Base-by-base conservation (phyloP, 306 rosid species). In the Cucurbita ficifolia region DNA sequence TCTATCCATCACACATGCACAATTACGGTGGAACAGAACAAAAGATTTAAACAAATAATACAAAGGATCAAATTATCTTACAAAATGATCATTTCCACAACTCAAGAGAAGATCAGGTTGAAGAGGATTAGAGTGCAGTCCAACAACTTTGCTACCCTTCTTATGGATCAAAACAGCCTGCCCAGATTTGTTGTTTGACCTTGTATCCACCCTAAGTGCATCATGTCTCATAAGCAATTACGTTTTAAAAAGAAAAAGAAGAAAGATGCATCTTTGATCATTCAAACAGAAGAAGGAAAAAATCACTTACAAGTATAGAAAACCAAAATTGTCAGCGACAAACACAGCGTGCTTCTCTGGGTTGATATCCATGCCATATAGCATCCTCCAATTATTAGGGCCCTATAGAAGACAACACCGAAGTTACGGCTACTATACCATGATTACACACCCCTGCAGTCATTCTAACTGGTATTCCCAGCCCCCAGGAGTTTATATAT, bases 361-460 rank as follows among this genome's bases (percentile, higher is more conserved):
- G 88, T 90, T 88, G 60, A 93, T 59, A 82, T 93, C 98, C 98
- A 93, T 93, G 79, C 98, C 98, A 83, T 90, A 90, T 46, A 90
- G 90, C 97, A 93, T 90, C 80, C 84, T 87, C 94, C 96, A 90
- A 50, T 65, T 85, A 74, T 69, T 78, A 64, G 85, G 90, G 70
- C 97, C 96, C 98, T 93, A 75, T 6, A 81, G 42, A 68, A 45
- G 55, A 68, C 55, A 68, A 68, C 56, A 46, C 35, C 21, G 22
- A 68, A 68, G 42, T 46, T 68, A 45, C 17, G 39, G 18, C 52
- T 67, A 12, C 7, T 22, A 67, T 19, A 39, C 33, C 21, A 39
- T 18, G 70, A 63, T 8, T 63, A n/a, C 51, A 13, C 29, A 61
- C 48, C 7, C 49, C 14, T 63, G 50, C 69, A 22, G 29, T 60